phyloP scores from a whole-genome alignment of 805 yeast genomes.

The Zygosaccharomyces bisporus region DNA sequence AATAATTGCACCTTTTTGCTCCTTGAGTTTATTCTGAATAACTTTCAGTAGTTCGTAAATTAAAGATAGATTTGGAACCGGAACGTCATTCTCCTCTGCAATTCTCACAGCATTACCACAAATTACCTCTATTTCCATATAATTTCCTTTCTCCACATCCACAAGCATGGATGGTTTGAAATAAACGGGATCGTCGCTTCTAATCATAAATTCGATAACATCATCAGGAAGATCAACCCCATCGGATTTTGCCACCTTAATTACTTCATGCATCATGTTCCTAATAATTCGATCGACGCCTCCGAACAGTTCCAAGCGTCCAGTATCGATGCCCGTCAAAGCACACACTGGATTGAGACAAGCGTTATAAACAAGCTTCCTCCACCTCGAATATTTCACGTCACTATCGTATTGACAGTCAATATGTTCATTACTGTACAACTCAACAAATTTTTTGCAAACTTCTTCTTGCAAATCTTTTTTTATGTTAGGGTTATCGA shows the following conservation, averaged over 20 bases:
- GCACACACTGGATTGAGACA: constrained; percentile 60
- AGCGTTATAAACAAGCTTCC: constrained; percentile 65
- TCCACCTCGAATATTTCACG: constrained; percentile 48
- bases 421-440: constrained; percentile 16
- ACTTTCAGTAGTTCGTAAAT: constrained; percentile 56
- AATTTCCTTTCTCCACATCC: constrained; percentile 61
- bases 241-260: constrained; percentile 64
- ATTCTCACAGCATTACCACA: constrained; percentile 57
- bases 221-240: constrained; percentile 51
- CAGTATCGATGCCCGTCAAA: constrained; percentile 53
- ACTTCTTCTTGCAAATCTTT: constrained; percentile 7
- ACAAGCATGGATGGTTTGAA: constrained; percentile 71
- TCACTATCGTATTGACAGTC: constrained; percentile 14
- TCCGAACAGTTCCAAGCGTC: constrained; percentile 38
- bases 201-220: constrained; percentile 46
- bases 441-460: constrained; percentile 10
- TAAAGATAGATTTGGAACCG: constrained; percentile 53
- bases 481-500: constrained; percentile 12
- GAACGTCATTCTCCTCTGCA: constrained; percentile 44
- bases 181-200: constrained; percentile 53
- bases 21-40: constrained; percentile 59
- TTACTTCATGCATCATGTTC: constrained; percentile 68
- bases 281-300: constrained; percentile 42
- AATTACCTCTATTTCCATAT: constrained; percentile 66
- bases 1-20: constrained; percentile 44